Evolutionary conservation across 2,329 filamentous ascomycete genomes (phyloP).

Genomic region (Fusarium zealandicum): DNA sequence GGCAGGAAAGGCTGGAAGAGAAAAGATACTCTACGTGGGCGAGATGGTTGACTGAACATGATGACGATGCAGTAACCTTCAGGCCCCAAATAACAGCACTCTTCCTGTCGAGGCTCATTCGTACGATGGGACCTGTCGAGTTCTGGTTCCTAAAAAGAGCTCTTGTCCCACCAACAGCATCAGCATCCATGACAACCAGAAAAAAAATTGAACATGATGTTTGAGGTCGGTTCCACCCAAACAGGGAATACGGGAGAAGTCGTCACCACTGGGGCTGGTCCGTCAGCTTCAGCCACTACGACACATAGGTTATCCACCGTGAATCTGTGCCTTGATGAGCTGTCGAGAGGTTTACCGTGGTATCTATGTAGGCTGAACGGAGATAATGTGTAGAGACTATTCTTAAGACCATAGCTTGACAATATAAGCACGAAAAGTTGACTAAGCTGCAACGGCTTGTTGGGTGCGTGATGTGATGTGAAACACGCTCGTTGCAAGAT

Average conservation of each 20-base stretch:
- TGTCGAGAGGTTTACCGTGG: no score
- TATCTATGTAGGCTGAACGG: no score
- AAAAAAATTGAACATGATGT: constrained; percentile 1
- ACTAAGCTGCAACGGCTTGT: neutral
- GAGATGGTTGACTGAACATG: neutral
- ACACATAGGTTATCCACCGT: neutral
- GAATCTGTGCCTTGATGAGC: no score
- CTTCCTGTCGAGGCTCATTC: neutral
- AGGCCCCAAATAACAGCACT: neutral
- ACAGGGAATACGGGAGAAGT: constrained; percentile 23
- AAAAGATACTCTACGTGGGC: neutral
- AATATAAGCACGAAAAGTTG: no score
- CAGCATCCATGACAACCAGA: neutral
- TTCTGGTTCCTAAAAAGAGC: neutral
- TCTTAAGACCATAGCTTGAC: no score
- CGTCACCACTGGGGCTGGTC: constrained; percentile 30
- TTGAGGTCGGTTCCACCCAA: constrained; percentile 8
- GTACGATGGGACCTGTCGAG: neutral
- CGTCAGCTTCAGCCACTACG: constrained; percentile 20
- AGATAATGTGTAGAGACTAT: no score
- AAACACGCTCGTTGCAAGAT: constrained; percentile 4
- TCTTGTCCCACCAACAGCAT: neutral
- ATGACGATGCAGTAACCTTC: neutral
- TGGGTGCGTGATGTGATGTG: neutral
- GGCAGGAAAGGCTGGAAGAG: neutral